Base-by-base conservation (phyloP, 1,284 basidiomycete species). In the Rhodotorula sp. region DNA sequence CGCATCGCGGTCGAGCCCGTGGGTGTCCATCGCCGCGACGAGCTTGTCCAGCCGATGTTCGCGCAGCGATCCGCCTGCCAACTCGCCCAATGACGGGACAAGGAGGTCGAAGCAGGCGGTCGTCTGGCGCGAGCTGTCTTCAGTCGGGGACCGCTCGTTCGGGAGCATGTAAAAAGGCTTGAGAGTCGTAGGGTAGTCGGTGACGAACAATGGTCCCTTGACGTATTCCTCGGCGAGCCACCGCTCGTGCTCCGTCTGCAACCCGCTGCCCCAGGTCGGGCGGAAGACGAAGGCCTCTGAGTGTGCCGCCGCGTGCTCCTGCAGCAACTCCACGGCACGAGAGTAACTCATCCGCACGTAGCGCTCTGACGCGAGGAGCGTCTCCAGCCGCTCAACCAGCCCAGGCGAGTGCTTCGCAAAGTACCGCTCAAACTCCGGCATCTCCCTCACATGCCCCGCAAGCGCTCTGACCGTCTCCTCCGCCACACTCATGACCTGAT, bases 151-250 rank as follows among this genome's bases (percentile, higher is more conserved):
- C 71, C 78, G 71, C 59, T 77, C 80, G 78, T 89, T 89, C 49
- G 56, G 77, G 46, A 90, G 88, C 96, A 98, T 98, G 82, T 99
- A 99, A 82, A 98, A 99, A 13, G 96, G 92, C 80, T 99, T 99
- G 72, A 91, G 80, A 0, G 76, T 46, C 1, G 83, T 81, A 0
- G 95, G 95, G 79, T 98, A 99, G 79, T 95, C 87, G 7, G 89
- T 92, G 55, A 99, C 89, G 78, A 98, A 98, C 1, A 94, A 85
- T 0, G 96, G 95, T 0, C 88, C 89, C 30, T 82, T 79, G 63
- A 86, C 79, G 59, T 88, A 81, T 53, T 81, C 71, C n/a, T 81
- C 80, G 0, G 92, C 90, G 6, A 99, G 84, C 86, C 89, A 96
- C 67, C 88, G 87, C 81, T 99, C 96, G 79, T 98, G 94, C 79